Evolutionary conservation across 768 basidiomycete species (phyloP).

Genomic region (Cyclocybe aegerita): DNA sequence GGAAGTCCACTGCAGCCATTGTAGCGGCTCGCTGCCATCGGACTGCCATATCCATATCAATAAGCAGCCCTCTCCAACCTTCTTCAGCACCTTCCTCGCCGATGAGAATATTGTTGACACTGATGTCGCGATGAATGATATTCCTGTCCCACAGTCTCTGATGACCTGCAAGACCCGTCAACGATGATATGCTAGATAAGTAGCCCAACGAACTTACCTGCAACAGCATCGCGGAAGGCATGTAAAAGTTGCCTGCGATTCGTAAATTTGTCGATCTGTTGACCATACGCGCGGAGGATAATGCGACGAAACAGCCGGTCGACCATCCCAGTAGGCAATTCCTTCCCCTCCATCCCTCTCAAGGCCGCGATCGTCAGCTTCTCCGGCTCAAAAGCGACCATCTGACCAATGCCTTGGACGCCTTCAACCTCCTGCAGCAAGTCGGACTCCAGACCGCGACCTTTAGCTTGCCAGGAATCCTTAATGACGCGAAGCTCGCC

Average conservation of each 20-base stretch:
- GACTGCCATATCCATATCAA: conserved; percentile 10
- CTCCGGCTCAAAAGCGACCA: conserved; percentile 6
- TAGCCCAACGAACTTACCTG: conserved; percentile 3
- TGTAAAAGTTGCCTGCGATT: conserved; percentile 4
- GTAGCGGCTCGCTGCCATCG: neutral
- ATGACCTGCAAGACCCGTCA: conserved; percentile 10
- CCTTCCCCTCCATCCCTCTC: neutral
- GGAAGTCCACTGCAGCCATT: neutral
- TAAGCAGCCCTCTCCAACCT: conserved; percentile 9
- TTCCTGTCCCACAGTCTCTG: conserved; percentile 6
- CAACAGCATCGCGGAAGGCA: conserved; percentile 12
- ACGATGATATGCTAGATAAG: neutral
- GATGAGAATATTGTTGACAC: conserved; percentile 17
- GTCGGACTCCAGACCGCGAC: conserved; percentile 2
- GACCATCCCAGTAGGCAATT: neutral
- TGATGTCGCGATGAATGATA: conserved; percentile 24
- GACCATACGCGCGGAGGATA: conserved; percentile 3
- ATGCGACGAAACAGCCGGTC: conserved; percentile 7
- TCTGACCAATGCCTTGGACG: conserved; percentile 12
- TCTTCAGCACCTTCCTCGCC: neutral
- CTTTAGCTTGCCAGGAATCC: conserved; percentile 14
- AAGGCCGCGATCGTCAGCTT: neutral
- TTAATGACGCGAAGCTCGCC: conserved; percentile 9
- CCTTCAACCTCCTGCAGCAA: conserved; percentile 8
- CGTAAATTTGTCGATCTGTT: conserved; percentile 4